A percentile compares a stretch with the other conserved stretches of the same genome.
Evolutionary conservation across 179 eudicot genomes (phyloP).

Genomic region (Corrigiola litoralis): DNA sequence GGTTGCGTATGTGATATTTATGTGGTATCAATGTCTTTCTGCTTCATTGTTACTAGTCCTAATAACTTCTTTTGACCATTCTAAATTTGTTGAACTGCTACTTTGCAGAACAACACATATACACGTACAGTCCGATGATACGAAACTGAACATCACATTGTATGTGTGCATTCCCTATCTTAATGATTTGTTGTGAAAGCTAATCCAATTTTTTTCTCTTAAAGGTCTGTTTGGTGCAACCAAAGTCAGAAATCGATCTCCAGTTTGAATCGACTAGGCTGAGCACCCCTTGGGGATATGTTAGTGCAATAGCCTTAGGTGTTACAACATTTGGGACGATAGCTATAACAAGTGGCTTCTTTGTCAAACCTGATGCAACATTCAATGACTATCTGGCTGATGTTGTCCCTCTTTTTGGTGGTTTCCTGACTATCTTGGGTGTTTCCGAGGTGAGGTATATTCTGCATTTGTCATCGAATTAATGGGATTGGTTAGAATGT

Average conservation of each 20-base stretch:
- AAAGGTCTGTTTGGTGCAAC: conserved; percentile 94
- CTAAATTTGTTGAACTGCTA: no score
- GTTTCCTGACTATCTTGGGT: conserved; percentile 82
- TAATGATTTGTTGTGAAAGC: not conserved
- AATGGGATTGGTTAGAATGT: not conserved
- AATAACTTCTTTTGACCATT: no score
- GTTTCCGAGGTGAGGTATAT: conserved; percentile 72
- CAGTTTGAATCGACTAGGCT: conserved; percentile 73
- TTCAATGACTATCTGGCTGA: conserved; percentile 68
- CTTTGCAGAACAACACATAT: no score
- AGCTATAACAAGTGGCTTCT: conserved; percentile 89
- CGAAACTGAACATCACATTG: no score
- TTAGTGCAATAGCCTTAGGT: conserved; percentile 67
- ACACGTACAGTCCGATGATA: no score
- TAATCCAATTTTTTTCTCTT: not conserved
- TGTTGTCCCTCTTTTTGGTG: conserved; percentile 87
- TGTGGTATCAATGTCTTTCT: no score
- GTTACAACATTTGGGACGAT: conserved; percentile 89
- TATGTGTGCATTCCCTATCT: no score
- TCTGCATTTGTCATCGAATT: not conserved
- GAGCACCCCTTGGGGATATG: conserved; percentile 84
- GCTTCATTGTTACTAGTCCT: no score
- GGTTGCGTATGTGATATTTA: no score
- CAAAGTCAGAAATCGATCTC: conserved; percentile 88
- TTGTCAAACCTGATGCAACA: conserved; percentile 83